A percentile compares a stretch with the other conserved stretches of the same genome.
Conservation (phyloP, 805 yeast species). For the Scheffersomyces coipomensis region DNA sequence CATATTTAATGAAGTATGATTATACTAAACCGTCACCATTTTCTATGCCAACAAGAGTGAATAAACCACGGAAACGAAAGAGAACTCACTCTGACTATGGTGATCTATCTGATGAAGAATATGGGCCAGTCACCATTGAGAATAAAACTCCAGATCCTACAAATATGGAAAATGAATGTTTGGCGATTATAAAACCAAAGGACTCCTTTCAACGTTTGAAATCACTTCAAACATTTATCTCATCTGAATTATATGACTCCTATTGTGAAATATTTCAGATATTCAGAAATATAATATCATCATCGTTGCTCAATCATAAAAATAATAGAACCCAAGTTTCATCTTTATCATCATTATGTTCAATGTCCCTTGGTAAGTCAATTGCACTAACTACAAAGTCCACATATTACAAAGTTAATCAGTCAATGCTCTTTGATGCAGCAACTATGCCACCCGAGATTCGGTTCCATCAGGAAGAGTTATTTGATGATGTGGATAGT, state of each 20-base stretch:
- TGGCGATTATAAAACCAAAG: not conserved
- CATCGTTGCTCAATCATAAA: constrained; percentile 4
- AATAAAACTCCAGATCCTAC: too few species aligned
- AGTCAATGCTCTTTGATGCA: constrained; percentile 23
- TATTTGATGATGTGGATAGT: constrained; percentile 32
- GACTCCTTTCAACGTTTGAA: constrained; percentile 18
- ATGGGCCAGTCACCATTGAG: too few species aligned
- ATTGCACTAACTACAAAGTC: constrained; percentile 34
- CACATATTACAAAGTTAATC: constrained; percentile 30
- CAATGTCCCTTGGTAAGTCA: constrained; percentile 28
- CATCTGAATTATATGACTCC: constrained; percentile 23
- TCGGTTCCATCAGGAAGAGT: constrained; percentile 16
- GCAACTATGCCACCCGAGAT: constrained; percentile 23
- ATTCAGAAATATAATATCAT: constrained; percentile 23
- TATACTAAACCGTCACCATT: too few species aligned
- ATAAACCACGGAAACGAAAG: too few species aligned
- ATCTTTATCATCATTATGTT: constrained; percentile 20
- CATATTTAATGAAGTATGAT: too few species aligned
- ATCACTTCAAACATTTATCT: constrained; percentile 21
- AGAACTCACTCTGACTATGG: too few species aligned
- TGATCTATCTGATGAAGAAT: too few species aligned
- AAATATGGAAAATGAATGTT: not conserved
- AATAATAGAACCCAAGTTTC: not conserved
- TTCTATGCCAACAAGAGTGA: too few species aligned
- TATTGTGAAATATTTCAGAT: constrained; percentile 31